phyloP scores from a whole-genome alignment of 305 asterid species.

The Solanum chacoense region DNA sequence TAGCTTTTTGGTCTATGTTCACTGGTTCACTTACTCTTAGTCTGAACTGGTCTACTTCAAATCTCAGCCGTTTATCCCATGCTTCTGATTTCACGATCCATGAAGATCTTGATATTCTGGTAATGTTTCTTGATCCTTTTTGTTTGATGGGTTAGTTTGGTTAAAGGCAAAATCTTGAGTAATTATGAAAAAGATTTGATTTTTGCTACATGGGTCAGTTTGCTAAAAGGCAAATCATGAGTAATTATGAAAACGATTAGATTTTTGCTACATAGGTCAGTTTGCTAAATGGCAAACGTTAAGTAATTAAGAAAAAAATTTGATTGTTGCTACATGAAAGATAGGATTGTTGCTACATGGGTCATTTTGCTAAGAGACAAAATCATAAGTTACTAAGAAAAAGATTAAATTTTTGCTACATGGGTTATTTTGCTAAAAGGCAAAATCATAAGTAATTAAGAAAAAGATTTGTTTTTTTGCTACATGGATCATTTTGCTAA shows the following conservation, averaged over 20 bases:
- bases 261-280: not conserved
- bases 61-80: conserved; percentile 36
- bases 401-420: not conserved
- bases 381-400: not conserved
- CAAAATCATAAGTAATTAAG: not conserved
- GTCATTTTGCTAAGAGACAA: not conserved
- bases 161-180: not conserved
- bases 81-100: conserved; percentile 42
- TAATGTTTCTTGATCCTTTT: conserved; percentile 4
- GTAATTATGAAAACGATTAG: not conserved
- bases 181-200: not conserved
- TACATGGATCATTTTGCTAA: not conserved
- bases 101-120: conserved; percentile 82
- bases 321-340: not conserved
- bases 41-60: conserved; percentile 61
- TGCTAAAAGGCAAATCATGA: not conserved
- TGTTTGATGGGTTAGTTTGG: not conserved
- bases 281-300: not conserved
- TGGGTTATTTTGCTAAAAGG: not conserved
- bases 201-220: not conserved
- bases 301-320: not conserved
- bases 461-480: not conserved
- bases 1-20: conserved; percentile 91
- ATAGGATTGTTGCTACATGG: not conserved
- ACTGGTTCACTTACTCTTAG: conserved; percentile 85